A percentile compares a stretch with the other conserved stretches of the same genome.
These are phyloP conservation scores for Penicillium taxi DNA, from an alignment of 495 filamentous ascomycete species.

Conservation along the genomic window DNA sequence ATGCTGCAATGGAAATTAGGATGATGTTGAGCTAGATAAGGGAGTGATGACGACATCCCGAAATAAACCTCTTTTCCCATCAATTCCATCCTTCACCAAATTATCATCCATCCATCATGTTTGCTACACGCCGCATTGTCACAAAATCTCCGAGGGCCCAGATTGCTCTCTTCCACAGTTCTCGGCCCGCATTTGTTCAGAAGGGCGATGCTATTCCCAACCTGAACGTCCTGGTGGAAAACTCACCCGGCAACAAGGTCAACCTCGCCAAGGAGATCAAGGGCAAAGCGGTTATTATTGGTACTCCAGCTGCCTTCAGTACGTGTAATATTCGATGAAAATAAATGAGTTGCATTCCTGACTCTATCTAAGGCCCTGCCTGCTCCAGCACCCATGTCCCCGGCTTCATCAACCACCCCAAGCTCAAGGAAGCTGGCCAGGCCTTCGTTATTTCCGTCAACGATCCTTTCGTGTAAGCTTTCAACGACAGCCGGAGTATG, in stretches of 20 bases:
- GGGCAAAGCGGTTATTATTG: slow-evolving; percentile 72
- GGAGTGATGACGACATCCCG: too few species aligned
- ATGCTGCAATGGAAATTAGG: too few species aligned
- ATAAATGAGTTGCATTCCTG: neutral
- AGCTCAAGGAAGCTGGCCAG: slow-evolving; percentile 63
- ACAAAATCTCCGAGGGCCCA: slow-evolving; percentile 27
- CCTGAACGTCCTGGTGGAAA: slow-evolving; percentile 50
- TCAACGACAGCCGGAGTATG: neutral
- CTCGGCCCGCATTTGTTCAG: slow-evolving; percentile 46
- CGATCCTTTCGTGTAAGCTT: slow-evolving; percentile 83
- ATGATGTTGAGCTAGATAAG: too few species aligned
- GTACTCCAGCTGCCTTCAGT: slow-evolving; percentile 87
- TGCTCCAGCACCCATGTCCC: slow-evolving; percentile 78
- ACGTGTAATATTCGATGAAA: slow-evolving; percentile 17
- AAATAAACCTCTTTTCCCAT: neutral
- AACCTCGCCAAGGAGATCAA: slow-evolving; percentile 70
- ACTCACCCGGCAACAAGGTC: slow-evolving; percentile 71
- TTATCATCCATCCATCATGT: slow-evolving; percentile 24
- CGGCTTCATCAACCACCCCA: slow-evolving; percentile 68
- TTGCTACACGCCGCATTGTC: slow-evolving; percentile 36
- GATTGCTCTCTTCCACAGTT: slow-evolving; percentile 42
- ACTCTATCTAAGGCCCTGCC: slow-evolving; percentile 44
- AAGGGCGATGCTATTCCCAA: slow-evolving; percentile 60
- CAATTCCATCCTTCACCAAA: too few species aligned
- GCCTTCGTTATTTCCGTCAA: slow-evolving; percentile 90